A percentile compares a stretch with the other conserved stretches of the same genome.
Conservation (phyloP, 2,329 filamentous ascomycete genomes). For the Fusarium xylarioides region DNA sequence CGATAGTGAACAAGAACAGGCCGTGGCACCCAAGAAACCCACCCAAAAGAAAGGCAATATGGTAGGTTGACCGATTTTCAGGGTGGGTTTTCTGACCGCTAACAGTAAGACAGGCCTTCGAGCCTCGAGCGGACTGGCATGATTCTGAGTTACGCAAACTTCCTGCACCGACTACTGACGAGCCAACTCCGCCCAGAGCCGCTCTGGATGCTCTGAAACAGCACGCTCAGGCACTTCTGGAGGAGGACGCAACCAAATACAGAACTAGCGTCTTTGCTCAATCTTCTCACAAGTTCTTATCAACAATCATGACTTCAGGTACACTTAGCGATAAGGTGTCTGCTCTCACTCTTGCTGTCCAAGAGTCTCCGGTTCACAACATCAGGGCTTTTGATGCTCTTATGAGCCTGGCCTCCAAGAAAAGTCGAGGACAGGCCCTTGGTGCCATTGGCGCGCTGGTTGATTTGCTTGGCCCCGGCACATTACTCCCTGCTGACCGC, state of each 20-base stretch:
- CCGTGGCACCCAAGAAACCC: slow-evolving; percentile 45
- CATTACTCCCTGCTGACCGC: slow-evolving; percentile 82
- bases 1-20: slow-evolving; percentile 42
- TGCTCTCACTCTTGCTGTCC: slow-evolving; percentile 89
- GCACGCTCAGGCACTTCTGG: slow-evolving; percentile 78
- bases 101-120: slow-evolving; percentile 59
- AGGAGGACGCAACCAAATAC: slow-evolving; percentile 81
- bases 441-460: slow-evolving; percentile 93
- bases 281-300: slow-evolving; percentile 94
- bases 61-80: slow-evolving; percentile 42
- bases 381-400: slow-evolving; percentile 88
- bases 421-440: slow-evolving; percentile 90
- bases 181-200: slow-evolving; percentile 53
- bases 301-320: slow-evolving; percentile 95
- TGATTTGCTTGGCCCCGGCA: slow-evolving; percentile 90
- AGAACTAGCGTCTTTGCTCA: slow-evolving; percentile 77
- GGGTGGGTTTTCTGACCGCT: slow-evolving; percentile 44
- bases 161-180: slow-evolving; percentile 55
- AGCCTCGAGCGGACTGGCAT: slow-evolving; percentile 68
- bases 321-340: slow-evolving; percentile 97
- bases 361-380: slow-evolving; percentile 96
- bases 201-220: slow-evolving; percentile 65
- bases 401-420: slow-evolving; percentile 85
- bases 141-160: slow-evolving; percentile 54
- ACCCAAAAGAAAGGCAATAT: slow-evolving; percentile 45